phyloP scores from a whole-genome alignment of 2,329 filamentous ascomycete genomes.

The Fusarium sp. region DNA sequence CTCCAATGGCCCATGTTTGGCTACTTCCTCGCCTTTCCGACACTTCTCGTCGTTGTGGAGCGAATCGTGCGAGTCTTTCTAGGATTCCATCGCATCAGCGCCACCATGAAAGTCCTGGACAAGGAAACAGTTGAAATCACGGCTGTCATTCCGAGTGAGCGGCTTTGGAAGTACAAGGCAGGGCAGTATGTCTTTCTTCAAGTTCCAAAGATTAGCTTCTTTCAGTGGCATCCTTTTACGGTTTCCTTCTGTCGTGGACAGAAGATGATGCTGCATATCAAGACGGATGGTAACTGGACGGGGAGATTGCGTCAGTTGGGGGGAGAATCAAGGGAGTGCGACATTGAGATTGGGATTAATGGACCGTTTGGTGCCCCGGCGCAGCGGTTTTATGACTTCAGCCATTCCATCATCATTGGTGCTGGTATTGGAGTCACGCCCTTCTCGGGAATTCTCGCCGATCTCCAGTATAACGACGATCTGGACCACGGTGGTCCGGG shows the following conservation, averaged over 20 bases:
- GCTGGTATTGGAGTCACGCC: conserved; percentile 66
- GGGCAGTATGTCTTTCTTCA: conserved; percentile 66
- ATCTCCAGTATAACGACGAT: conserved; percentile 59
- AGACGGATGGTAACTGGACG: conserved; percentile 66
- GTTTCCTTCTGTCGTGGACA: conserved; percentile 62
- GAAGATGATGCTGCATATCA: conserved; percentile 64
- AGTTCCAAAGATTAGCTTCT: conserved; percentile 60
- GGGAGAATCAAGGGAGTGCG: conserved; percentile 45
- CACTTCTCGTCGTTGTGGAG: conserved; percentile 59
- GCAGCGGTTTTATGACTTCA: conserved; percentile 65
- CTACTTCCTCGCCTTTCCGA: conserved; percentile 63
- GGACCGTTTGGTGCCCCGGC: conserved; percentile 66
- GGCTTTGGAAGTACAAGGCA: conserved; percentile 62
- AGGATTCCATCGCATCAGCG: conserved; percentile 59
- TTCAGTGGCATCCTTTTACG: conserved; percentile 68
- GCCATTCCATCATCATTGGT: conserved; percentile 63
- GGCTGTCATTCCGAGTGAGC: conserved; percentile 56
- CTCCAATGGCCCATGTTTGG: conserved; percentile 65
- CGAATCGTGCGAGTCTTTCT: conserved; percentile 54
- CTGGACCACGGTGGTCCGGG: conserved; percentile 45
- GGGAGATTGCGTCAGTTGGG: conserved; percentile 54
- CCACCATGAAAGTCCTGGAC: conserved; percentile 58
- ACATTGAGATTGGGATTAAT: conserved; percentile 62
- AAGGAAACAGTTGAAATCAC: conserved; percentile 61
- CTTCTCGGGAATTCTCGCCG: conserved; percentile 63